These are phyloP conservation scores for Talaromyces stipitatus DNA, from an alignment of 495 filamentous ascomycete species.

Conservation along the genomic window DNA sequence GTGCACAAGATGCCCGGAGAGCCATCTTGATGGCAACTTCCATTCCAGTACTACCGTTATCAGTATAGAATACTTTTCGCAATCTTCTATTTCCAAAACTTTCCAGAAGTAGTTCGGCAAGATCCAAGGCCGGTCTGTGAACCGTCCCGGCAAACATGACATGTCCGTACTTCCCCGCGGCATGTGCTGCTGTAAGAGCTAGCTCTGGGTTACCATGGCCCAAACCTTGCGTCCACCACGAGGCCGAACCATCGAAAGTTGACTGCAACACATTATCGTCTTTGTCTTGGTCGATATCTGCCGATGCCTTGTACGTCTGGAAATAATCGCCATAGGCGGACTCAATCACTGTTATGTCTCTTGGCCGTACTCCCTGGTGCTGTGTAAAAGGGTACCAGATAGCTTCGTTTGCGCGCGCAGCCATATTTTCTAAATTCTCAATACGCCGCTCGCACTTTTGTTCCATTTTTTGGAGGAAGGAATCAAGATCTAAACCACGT, in stretches of 20 bases:
- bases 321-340: slow-evolving; percentile 71
- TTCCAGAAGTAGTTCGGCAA: slow-evolving; percentile 54
- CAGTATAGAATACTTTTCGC: slow-evolving; percentile 63
- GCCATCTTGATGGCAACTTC: slow-evolving; percentile 81
- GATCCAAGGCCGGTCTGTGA: slow-evolving; percentile 59
- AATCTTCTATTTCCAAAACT: slow-evolving; percentile 52
- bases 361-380: slow-evolving; percentile 49
- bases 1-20: slow-evolving; percentile 49
- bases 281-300: slow-evolving; percentile 3
- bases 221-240: slow-evolving; percentile 82
- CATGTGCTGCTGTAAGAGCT: slow-evolving; percentile 64
- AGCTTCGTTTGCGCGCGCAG: slow-evolving; percentile 40
- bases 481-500: slow-evolving; percentile 26
- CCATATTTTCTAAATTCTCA: slow-evolving; percentile 49
- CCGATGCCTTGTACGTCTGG: slow-evolving; percentile 39
- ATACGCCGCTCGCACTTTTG: slow-evolving; percentile 44
- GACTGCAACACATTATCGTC: slow-evolving; percentile 38
- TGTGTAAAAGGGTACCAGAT: slow-evolving; percentile 85
- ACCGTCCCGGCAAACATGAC: slow-evolving; percentile 74
- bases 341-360: slow-evolving; percentile 62
- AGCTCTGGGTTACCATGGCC: slow-evolving; percentile 65
- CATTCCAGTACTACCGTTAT: slow-evolving; percentile 72
- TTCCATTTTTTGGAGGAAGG: slow-evolving; percentile 39
- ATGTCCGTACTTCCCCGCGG: slow-evolving; percentile 75
- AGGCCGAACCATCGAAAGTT: slow-evolving; percentile 70